These are phyloP conservation scores for Heterobasidion irregulare DNA, from an alignment of 1,284 basidiomycete genomes.

Conservation along the genomic window DNA sequence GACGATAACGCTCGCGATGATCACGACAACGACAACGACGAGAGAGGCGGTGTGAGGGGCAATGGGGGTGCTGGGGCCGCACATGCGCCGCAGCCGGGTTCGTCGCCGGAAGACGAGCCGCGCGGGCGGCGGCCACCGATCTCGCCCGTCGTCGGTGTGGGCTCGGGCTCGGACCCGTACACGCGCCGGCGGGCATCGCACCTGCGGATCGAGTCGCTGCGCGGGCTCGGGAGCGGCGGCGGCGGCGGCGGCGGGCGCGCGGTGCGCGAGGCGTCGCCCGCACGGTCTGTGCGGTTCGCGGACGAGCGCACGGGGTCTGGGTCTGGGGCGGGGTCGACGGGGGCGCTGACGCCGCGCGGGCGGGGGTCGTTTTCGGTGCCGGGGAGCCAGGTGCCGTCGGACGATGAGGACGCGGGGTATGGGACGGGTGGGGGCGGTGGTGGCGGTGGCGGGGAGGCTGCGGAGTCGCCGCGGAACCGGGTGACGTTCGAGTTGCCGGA, in stretches of 20 bases:
- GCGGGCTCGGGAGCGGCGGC: not conserved
- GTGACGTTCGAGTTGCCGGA: slow-evolving; percentile 4
- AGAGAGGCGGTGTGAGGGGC: not conserved
- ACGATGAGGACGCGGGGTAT: slow-evolving; percentile 1
- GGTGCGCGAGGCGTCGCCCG: slow-evolving; percentile 1
- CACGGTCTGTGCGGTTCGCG: slow-evolving; percentile 4
- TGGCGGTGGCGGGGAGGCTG: not conserved
- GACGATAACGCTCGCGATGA: not conserved
- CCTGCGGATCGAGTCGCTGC: slow-evolving; percentile 1
- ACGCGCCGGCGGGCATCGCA: slow-evolving; percentile 1
- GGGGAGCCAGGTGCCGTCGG: slow-evolving; percentile 3
- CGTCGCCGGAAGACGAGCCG: not conserved
- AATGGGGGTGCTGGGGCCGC: not conserved
- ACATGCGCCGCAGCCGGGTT: not conserved
- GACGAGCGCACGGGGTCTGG: not conserved
- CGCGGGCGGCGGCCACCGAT: not conserved
- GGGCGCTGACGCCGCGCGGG: not conserved
- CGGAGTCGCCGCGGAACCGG: not conserved
- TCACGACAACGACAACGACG: not conserved
- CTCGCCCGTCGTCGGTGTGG: not conserved
- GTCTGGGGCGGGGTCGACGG: not conserved
- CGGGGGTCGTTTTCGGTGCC: not conserved
- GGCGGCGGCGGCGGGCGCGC: not conserved
- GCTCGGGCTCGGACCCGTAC: not conserved
- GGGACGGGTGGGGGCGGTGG: not conserved